Evolutionary conservation across 768 basidiomycete species (phyloP).

Genomic region (Astraeus odoratus): DNA sequence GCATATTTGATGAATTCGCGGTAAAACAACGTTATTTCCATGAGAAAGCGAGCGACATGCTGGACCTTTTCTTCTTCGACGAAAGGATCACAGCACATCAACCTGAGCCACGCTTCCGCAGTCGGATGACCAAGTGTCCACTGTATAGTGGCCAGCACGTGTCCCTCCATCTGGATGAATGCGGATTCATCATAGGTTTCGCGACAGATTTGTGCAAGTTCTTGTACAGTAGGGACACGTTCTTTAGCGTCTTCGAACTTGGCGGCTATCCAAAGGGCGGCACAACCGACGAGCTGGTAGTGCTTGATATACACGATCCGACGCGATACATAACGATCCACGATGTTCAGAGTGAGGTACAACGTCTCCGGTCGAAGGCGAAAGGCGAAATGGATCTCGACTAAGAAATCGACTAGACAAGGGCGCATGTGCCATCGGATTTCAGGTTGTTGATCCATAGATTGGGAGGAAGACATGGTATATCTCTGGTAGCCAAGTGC

Average conservation of each 20-base stretch:
- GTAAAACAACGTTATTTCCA: constrained; percentile 99
- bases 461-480: constrained; percentile 88
- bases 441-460: constrained; percentile 99
- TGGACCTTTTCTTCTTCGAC: constrained; percentile 87
- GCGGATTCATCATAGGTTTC: constrained; percentile 96
- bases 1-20: constrained; percentile 86
- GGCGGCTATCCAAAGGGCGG: constrained; percentile 97
- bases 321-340: constrained; percentile 98
- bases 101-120: constrained; percentile 93
- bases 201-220: constrained; percentile 91
- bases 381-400: constrained; percentile 97
- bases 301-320: constrained; percentile 98
- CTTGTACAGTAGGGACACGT: constrained; percentile 91
- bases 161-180: constrained; percentile 99
- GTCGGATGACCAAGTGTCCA: constrained; percentile 98
- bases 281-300: constrained; percentile 98
- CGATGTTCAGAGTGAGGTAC: constrained; percentile 96
- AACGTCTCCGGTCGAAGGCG: constrained; percentile 97
- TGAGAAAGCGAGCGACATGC: constrained; percentile 93
- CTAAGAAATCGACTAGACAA: constrained; percentile 96
- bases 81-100: constrained; percentile 67
- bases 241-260: constrained; percentile 99
- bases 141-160: constrained; percentile 91
- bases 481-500: constrained; percentile 42
- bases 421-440: constrained; percentile 99